Evolutionary conservation across 2,329 filamentous ascomycete genomes (phyloP).

Genomic region (Teratosphaeria epicoccoides): DNA sequence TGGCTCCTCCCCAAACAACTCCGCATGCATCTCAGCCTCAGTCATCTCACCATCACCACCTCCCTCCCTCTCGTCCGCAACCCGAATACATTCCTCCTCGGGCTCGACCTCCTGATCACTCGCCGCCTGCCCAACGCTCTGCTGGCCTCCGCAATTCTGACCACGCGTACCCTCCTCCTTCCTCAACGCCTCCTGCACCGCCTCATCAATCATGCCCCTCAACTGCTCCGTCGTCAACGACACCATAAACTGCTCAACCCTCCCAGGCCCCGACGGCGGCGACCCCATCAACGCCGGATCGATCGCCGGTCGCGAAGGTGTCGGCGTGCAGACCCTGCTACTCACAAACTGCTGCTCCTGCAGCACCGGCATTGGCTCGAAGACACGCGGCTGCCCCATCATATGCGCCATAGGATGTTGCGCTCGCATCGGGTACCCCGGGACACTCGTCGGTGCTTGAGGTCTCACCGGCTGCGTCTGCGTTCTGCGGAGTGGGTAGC

Average conservation of each 20-base stretch:
- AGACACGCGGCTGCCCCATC: background rate
- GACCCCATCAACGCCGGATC: slow-evolving; percentile 4
- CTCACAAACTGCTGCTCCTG: slow-evolving; percentile 6
- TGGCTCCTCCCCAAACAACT: background rate
- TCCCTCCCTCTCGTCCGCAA: background rate
- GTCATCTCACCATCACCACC: background rate
- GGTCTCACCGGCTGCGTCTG: slow-evolving; percentile 7
- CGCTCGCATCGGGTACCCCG: background rate
- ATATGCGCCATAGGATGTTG: background rate
- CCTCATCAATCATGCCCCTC: slow-evolving; percentile 7
- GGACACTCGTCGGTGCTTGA: slow-evolving; percentile 1
- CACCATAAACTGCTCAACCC: slow-evolving; percentile 2
- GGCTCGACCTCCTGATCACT: background rate
- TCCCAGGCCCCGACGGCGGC: background rate
- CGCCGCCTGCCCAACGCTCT: background rate
- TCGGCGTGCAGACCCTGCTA: slow-evolving; percentile 13
- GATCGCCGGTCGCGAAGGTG: slow-evolving; percentile 3
- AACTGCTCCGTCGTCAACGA: slow-evolving; percentile 7
- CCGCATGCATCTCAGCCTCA: background rate
- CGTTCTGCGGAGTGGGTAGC: slow-evolving; percentile 8
- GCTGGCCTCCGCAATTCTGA: background rate
- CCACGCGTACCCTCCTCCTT: background rate
- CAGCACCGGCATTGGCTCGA: slow-evolving; percentile 2
- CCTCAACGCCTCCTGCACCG: slow-evolving; percentile 6
- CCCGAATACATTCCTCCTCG: background rate